phyloP scores from a whole-genome alignment of 2,329 filamentous ascomycete species.

The Fusarium penzigii region DNA sequence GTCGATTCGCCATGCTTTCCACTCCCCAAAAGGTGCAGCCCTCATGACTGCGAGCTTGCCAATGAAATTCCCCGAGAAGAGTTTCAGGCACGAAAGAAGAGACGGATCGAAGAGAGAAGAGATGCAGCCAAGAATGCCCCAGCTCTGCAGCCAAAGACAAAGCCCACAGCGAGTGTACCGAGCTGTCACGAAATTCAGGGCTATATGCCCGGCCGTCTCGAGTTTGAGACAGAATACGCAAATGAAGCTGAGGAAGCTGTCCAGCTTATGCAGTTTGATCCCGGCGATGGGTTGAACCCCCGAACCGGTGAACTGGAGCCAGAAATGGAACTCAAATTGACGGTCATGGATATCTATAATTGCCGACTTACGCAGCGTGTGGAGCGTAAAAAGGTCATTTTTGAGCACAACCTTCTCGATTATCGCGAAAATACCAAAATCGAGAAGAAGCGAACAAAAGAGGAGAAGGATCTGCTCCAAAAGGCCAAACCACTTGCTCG shows the following conservation, averaged over 20 bases:
- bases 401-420: slow-evolving; percentile 90
- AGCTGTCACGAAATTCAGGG: slow-evolving; percentile 97
- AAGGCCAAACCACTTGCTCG: slow-evolving; percentile 95
- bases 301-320: slow-evolving; percentile 84
- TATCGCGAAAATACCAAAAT: slow-evolving; percentile 87
- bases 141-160: slow-evolving; percentile 85
- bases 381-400: slow-evolving; percentile 94
- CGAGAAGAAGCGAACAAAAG: slow-evolving; percentile 95
- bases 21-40: slow-evolving; percentile 81
- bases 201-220: slow-evolving; percentile 95
- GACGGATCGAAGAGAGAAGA: slow-evolving; percentile 87
- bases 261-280: slow-evolving; percentile 97
- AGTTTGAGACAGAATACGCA: slow-evolving; percentile 96
- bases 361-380: slow-evolving; percentile 85
- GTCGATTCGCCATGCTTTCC: slow-evolving; percentile 83
- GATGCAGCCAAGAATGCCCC: slow-evolving; percentile 83
- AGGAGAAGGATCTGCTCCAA: slow-evolving; percentile 87
- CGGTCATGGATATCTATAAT: slow-evolving; percentile 98
- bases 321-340: slow-evolving; percentile 96
- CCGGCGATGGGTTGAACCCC: slow-evolving; percentile 88
- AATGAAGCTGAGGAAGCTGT: slow-evolving; percentile 98
- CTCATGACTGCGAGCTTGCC: slow-evolving; percentile 75
- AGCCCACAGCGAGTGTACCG: slow-evolving; percentile 92
- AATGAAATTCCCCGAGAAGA: slow-evolving; percentile 84
- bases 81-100: slow-evolving; percentile 91